phyloP scores from a whole-genome alignment of 108 stramenopile species.

The Aurantiochytrium sp. region DNA sequence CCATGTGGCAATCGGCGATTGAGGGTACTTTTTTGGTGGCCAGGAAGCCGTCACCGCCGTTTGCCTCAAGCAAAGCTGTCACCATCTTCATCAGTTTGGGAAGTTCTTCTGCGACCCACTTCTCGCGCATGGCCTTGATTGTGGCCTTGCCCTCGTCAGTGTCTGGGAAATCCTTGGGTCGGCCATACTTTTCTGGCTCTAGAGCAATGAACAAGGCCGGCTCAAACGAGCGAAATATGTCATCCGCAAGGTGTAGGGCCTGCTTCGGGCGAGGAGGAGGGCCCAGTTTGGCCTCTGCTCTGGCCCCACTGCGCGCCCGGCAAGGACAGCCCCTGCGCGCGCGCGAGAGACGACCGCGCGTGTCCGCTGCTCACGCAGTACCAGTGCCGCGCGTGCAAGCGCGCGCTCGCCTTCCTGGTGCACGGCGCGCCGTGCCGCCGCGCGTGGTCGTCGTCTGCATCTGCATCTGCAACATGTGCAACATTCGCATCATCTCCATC shows the following conservation, averaged over 20 bases:
- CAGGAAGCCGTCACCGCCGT: conserved; percentile 33
- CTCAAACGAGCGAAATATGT: conserved; percentile 47
- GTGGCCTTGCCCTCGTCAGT: conserved; percentile 46
- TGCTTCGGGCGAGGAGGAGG: no score
- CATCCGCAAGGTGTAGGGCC: conserved; percentile 52
- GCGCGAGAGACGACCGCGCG: no score
- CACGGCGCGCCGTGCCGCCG: no score
- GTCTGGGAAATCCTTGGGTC: conserved; percentile 44
- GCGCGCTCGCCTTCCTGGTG: no score
- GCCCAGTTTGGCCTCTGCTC: no score
- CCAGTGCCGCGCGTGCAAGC: no score
- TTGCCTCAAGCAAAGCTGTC: conserved; percentile 32
- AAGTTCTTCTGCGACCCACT: conserved; percentile 45
- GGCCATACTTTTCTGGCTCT: conserved; percentile 48
- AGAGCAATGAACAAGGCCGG: conserved; percentile 48
- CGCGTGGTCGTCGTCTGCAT: no score
- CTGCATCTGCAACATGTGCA: no score
- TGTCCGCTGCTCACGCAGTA: no score
- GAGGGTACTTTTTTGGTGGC: conserved; percentile 23
- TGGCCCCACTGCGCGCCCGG: no score
- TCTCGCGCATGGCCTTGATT: conserved; percentile 44
- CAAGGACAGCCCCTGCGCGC: no score
- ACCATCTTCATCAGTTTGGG: conserved; percentile 44
- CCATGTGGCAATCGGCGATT: conserved; percentile 60
- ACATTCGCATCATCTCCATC: no score